Evolutionary conservation across 805 yeast species (phyloP), one percentile per base, ranked within the genome.

Genomic region (Saccharomyces kudriavzevii): DNA sequence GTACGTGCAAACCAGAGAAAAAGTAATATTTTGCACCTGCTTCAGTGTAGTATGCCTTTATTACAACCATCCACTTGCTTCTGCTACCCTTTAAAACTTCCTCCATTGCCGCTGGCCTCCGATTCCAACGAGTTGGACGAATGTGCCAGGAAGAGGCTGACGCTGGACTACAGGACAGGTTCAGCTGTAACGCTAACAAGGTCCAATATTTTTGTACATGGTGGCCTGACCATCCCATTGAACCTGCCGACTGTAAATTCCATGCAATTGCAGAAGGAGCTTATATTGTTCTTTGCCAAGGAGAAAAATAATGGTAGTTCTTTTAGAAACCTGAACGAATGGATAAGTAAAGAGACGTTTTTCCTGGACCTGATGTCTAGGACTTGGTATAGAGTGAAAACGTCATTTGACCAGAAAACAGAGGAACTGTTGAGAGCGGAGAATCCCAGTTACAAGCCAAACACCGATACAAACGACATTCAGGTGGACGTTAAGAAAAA

Each of bases 111-210:
- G 14, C 31, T 57, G 28, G 50, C 58, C 14, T 53, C 57, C 17
- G 51, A 59, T 24, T 54, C 55, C 14, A 51, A 48, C 9, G 47
- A 53, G 17, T 22, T 56, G 28, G 81, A 61, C 48, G 76, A 73
- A 31, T 53, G 65, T 2, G 59, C 60, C 3, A 87, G 81, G 59
- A 80, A 79, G 53, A 71, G 86, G 28, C 64, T 75, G 47, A 76
- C 80, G 53, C 69, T 85, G 56, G 81, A 81, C 52, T 78, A 78
- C 48, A 74, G 92, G 53, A 83, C 89, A 1, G 94, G 94, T 14
- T 80, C 89, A 1, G 81, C 89, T 0, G 70, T 82, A 1, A 71
- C 77, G 1, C 72, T 83, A 26, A 74, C 77, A 40, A 78, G 82
- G 59, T 85, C 91, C 5, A 73, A 82, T 49, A 73, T 86, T 1